Conservation (phyloP, 352 stramenopile species). For the Phytophthora chlamydospora region DNA sequence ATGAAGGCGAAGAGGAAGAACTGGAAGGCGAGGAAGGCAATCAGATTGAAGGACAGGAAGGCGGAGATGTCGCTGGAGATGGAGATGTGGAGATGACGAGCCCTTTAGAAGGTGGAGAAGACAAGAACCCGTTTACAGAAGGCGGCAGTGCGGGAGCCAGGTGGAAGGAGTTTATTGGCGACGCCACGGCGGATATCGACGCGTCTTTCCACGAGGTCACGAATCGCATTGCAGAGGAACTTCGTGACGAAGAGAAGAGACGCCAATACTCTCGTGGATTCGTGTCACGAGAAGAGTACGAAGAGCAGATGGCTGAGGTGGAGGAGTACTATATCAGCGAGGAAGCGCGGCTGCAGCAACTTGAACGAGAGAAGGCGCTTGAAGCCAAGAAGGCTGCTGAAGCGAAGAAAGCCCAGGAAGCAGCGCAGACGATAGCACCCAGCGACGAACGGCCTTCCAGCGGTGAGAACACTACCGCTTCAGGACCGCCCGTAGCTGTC, state of each 20-base stretch:
- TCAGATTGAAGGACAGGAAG: slow-evolving; percentile 9
- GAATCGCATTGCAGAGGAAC: slow-evolving; percentile 51
- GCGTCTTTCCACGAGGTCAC: slow-evolving; percentile 53
- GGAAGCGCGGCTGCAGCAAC: slow-evolving; percentile 39
- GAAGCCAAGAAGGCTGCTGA: slow-evolving; percentile 36
- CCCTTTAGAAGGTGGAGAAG: slow-evolving; percentile 12
- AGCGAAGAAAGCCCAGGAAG: slow-evolving; percentile 19
- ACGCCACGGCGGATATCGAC: slow-evolving; percentile 57
- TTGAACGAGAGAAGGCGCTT: slow-evolving; percentile 30
- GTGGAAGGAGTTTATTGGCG: slow-evolving; percentile 73
- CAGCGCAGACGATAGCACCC: slow-evolving; percentile 5
- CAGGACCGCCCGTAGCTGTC: slow-evolving; percentile 4
- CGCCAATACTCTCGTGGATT: slow-evolving; percentile 64
- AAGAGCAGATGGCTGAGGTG: slow-evolving; percentile 39
- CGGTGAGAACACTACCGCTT: slow-evolving; percentile 4
- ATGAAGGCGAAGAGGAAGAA: slow-evolving; percentile 13
- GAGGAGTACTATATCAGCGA: slow-evolving; percentile 42
- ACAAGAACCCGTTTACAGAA: slow-evolving; percentile 25
- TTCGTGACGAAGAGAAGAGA: slow-evolving; percentile 49
- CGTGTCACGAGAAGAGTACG: slow-evolving; percentile 56
- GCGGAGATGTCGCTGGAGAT: slow-evolving; percentile 7
- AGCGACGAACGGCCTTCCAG: slow-evolving; percentile 4
- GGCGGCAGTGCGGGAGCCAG: slow-evolving; percentile 31
- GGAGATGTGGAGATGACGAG: slow-evolving; percentile 22
- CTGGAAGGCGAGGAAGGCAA: not conserved